Conservation (phyloP, 2,329 filamentous ascomycete species). For the Xylariaceae sp. region DNA sequence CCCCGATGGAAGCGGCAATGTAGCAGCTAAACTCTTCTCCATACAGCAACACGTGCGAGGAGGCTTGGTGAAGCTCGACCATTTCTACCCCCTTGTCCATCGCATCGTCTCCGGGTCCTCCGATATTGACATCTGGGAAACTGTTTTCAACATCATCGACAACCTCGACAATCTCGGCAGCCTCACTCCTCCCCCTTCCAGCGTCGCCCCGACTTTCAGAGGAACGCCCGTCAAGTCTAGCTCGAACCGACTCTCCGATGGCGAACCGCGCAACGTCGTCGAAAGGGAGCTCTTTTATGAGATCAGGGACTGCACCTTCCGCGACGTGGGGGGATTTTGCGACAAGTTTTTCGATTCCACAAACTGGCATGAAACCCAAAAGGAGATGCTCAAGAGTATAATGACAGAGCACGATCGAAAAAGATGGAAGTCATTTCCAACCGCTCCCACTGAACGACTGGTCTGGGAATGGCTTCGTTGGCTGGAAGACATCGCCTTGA, state of each 20-base stretch:
- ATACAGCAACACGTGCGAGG: neutral
- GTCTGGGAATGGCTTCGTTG: neutral
- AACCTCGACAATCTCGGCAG: neutral
- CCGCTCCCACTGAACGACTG: neutral
- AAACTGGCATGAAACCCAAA: neutral
- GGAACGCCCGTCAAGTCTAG: neutral
- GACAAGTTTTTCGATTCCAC: neutral
- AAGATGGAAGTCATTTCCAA: neutral
- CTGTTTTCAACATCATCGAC: neutral
- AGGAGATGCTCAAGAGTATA: neutral
- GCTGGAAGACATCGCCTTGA: neutral
- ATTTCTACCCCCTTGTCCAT: neutral
- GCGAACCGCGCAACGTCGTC: neutral
- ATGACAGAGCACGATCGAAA: neutral
- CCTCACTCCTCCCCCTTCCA: neutral
- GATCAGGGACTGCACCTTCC: neutral
- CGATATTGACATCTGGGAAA: neutral
- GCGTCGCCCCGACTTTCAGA: neutral
- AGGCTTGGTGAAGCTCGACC: neutral
- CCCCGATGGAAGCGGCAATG: neutral
- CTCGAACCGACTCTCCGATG: neutral
- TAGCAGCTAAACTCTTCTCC: neutral
- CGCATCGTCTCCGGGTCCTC: neutral
- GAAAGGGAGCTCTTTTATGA: neutral
- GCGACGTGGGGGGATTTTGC: neutral